phyloP scores from a whole-genome alignment of 1,139 yeast species.

The Saccharomycopsis crataegensis region DNA sequence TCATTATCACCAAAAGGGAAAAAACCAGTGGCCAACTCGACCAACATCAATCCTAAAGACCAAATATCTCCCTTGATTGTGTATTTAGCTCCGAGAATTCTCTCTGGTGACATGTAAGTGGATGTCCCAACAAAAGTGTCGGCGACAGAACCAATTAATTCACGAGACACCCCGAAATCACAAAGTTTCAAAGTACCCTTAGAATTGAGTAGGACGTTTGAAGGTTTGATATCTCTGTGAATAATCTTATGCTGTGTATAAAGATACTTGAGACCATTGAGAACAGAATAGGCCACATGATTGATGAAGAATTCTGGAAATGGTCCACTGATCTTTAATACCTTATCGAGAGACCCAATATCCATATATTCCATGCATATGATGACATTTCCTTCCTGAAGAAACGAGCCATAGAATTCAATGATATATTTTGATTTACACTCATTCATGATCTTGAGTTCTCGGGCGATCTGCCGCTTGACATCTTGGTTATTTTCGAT shows the following conservation, averaged over 20 bases:
- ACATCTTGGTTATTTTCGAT: slow-evolving; percentile 77
- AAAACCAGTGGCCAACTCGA: slow-evolving; percentile 80
- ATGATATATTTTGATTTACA: slow-evolving; percentile 80
- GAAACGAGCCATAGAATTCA: slow-evolving; percentile 84
- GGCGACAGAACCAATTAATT: slow-evolving; percentile 84
- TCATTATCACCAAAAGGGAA: slow-evolving; percentile 51
- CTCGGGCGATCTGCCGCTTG: slow-evolving; percentile 82
- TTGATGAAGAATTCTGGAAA: slow-evolving; percentile 65
- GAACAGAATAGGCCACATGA: slow-evolving; percentile 67
- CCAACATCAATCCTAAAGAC: slow-evolving; percentile 87
- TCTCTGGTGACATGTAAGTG: slow-evolving; percentile 95
- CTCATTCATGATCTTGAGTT: slow-evolving; percentile 83
- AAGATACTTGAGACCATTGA: slow-evolving; percentile 74
- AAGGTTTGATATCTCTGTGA: slow-evolving; percentile 90
- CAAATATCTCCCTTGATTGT: slow-evolving; percentile 93
- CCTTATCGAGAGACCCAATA: slow-evolving; percentile 85
- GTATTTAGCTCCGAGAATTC: slow-evolving; percentile 90
- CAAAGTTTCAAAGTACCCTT: slow-evolving; percentile 77
- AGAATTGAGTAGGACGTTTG: slow-evolving; percentile 74
- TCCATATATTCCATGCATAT: slow-evolving; percentile 96
- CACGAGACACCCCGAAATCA: slow-evolving; percentile 93
- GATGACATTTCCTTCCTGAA: slow-evolving; percentile 56
- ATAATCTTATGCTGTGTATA: slow-evolving; percentile 79
- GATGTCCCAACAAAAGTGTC: slow-evolving; percentile 98
- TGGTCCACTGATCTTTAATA: slow-evolving; percentile 45